These are phyloP conservation scores for Ceratorhiza oryzae-sativae DNA, from an alignment of 1,284 basidiomycete species.

Conservation along the genomic window DNA sequence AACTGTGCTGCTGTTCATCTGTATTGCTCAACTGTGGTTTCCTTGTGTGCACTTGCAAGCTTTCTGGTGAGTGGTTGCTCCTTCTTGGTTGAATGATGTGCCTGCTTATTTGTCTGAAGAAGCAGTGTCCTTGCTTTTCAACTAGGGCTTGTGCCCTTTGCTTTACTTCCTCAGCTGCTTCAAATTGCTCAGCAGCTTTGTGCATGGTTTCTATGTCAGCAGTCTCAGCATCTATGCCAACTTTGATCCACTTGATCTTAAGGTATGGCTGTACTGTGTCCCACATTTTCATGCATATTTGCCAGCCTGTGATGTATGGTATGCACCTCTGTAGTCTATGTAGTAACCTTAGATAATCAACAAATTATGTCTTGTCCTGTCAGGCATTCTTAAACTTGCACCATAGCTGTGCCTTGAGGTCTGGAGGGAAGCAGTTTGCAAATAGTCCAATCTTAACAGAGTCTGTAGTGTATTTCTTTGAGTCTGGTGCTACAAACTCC, in stretches of 20 bases:
- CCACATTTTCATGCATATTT: constrained; percentile 30
- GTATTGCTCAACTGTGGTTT: too few species aligned
- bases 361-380: constrained; percentile 44
- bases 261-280: constrained; percentile 30
- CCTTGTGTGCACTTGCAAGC: too few species aligned
- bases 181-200: constrained; percentile 27
- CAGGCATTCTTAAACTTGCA: constrained; percentile 39
- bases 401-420: constrained; percentile 48
- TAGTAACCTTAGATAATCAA: constrained; percentile 44
- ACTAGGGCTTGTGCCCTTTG: background rate
- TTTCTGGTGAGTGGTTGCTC: too few species aligned
- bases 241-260: constrained; percentile 21
- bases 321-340: background rate
- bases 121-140: background rate
- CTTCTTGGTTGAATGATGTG: too few species aligned
- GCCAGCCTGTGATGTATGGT: background rate
- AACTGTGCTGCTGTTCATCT: background rate
- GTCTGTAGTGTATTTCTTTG: background rate
- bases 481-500: constrained; percentile 22
- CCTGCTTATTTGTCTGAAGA: too few species aligned
- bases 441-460: constrained; percentile 47
- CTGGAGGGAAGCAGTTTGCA: constrained; percentile 56
- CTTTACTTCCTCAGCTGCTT: background rate
- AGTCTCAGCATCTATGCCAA: constrained; percentile 20
- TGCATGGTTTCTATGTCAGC: background rate